Evolutionary conservation across 768 basidiomycete species (phyloP), one percentile per base, ranked within the genome.

Genomic region (Lentinula aciculospora): DNA sequence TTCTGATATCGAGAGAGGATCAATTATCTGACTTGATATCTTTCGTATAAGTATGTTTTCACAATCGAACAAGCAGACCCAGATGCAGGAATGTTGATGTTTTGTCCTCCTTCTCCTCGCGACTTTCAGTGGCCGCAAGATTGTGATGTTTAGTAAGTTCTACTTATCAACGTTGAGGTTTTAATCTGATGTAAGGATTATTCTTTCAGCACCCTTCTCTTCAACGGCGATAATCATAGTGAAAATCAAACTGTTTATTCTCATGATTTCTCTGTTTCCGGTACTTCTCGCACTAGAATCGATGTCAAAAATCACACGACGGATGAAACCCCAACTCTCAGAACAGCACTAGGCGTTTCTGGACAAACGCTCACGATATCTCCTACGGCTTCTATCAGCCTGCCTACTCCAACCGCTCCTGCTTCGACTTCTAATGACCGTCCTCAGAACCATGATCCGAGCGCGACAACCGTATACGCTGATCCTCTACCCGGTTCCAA

Each of bases 181-280:
- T 10, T 25, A 1, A n/a, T 49, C 9, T 50, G 48, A 29, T 13
- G 21, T 9, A 23, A 21, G 6, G 19, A 19, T 12, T 60, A 48
- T 44, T 40, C 10, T 6, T 32, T 6, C 58, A 78, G 76, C 60
- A 68, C 63, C 15, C 61, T 79, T 23, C 63, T 67, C 34, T 77
- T 76, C 60, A 68, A 63, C 27, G 67, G 69, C 8, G 47, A 55
- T 13, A 50, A 44, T 21, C 4, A 19, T 13, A 34, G 28, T 19
- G 47, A 32, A 36, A 53, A 71, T 19, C 67, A 62, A 51, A 71
- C 72, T 0, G 62, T 81, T 23, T 85, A 80, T 64, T 78, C 81
- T 19, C 77, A 82, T 7, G 73, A 79, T 60, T 87, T 87, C 57
- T 62, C 60, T 37, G 77, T 85, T 44, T 50, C 65, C 21, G 56